A percentile compares a stretch with the other conserved stretches of the same genome.
Evolutionary conservation across 2,329 filamentous ascomycete genomes (phyloP).

Genomic region (Cladophialophora yegresii): DNA sequence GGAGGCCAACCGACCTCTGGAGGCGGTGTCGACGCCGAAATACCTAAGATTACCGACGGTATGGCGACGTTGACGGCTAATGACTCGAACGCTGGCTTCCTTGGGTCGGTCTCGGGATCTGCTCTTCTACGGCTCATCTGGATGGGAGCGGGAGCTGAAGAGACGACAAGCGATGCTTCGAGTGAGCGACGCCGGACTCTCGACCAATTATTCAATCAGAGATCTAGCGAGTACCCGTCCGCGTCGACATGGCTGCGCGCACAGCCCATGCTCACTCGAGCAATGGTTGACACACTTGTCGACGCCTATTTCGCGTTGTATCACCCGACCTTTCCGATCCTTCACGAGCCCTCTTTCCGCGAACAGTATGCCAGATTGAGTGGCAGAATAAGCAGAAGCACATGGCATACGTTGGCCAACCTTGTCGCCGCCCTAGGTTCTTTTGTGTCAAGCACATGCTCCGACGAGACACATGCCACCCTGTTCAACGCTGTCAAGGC

Average conservation of each 20-base stretch:
- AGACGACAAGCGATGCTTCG: slow-evolving; percentile 6
- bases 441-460: slow-evolving; percentile 26
- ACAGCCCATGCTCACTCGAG: slow-evolving; percentile 28
- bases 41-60: slow-evolving; percentile 30
- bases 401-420: slow-evolving; percentile 30
- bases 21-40: slow-evolving; percentile 18
- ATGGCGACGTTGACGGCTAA: slow-evolving; percentile 32
- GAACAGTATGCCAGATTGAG: slow-evolving; percentile 43
- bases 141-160: slow-evolving; percentile 16
- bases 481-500: slow-evolving; percentile 52
- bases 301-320: slow-evolving; percentile 59
- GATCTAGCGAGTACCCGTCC: slow-evolving; percentile 6
- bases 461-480: slow-evolving; percentile 42
- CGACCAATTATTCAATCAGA: slow-evolving; percentile 23
- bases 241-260: slow-evolving; percentile 21
- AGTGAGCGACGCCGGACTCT: slow-evolving; percentile 17
- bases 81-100: slow-evolving; percentile 31
- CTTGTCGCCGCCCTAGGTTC: slow-evolving; percentile 30
- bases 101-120: slow-evolving; percentile 30
- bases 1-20: slow-evolving; percentile 3
- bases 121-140: slow-evolving; percentile 32
- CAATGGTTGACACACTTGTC: slow-evolving; percentile 26
- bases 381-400: slow-evolving; percentile 19
- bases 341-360: slow-evolving; percentile 53
- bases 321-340: slow-evolving; percentile 58